Base-by-base conservation (phyloP, 805 yeast species). In the Lipomyces yamanashiensis region DNA sequence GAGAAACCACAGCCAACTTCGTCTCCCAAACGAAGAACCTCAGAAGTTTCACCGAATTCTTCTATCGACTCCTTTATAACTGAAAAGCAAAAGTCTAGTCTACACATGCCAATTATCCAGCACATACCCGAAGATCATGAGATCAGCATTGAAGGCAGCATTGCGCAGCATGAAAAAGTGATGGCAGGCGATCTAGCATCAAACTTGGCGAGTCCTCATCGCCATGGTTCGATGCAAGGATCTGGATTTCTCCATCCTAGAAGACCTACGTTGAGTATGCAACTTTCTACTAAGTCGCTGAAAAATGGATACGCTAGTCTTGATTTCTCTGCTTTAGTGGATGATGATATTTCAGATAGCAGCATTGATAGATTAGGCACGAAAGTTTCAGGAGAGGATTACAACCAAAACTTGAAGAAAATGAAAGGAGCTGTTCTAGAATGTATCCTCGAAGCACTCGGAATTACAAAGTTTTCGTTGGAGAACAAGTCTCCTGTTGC, bases 361-460 rank as follows among this genome's bases (percentile, higher is more conserved):
- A 19, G n/a, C 6, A 9, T 37, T 13, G 57, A 53, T 2, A 33
- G 28, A 28, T 49, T 19, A 9, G 57, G 40, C 7, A 23, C 39
- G 5, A n/a, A 37, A 2, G 41, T 40, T 45, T n/a, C 10, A 5
- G 61, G 51, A 51, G 56, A 50, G 4, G 56, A 47, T 10, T 12
- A 59, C 9, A 36, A 39, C 15, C 19, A 39, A 12, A 50, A 53
- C 6, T 12, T 41, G 34, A 54, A 48, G 40, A 51, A 45, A 19
- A 13, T 21, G 48, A 61, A 56, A 34, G 48, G 40, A 9, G 90
- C 93, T 0, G 74, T 92, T 0, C 82, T 87, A 5, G 96, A 89
- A 69, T 87, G 86, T 33, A 82, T 92, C 48, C 87, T 91, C 72
- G 81, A 81, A 57, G 77, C 85, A 39, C 77, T 91, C 40, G 97